These are phyloP conservation scores for Clavulina sp. DNA, from an alignment of 768 basidiomycete species.

Conservation along the genomic window DNA sequence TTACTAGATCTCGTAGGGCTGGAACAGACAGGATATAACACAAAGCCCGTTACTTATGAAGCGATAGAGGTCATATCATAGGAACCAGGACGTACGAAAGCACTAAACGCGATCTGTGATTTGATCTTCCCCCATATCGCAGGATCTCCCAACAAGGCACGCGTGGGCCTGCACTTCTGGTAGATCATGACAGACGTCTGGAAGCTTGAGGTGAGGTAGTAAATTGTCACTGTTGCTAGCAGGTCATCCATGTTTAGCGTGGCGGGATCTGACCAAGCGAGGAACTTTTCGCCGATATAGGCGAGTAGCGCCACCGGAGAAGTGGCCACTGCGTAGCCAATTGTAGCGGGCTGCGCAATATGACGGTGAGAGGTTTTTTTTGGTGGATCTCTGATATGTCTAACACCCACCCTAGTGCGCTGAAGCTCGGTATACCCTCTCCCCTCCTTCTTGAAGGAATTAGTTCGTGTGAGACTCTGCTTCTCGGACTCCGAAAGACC, in stretches of 20 bases:
- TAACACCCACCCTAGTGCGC: background rate
- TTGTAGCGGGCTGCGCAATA: slow-evolving; percentile 11
- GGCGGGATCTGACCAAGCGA: slow-evolving; percentile 12
- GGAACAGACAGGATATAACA: background rate
- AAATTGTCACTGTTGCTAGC: slow-evolving; percentile 12
- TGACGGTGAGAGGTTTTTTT: background rate
- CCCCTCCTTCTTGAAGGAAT: background rate
- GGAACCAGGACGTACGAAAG: background rate
- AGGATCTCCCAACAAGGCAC: background rate
- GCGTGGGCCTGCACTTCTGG: slow-evolving; percentile 4
- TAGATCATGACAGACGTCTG: slow-evolving; percentile 13
- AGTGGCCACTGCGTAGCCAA: slow-evolving; percentile 11
- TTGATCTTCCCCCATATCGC: background rate
- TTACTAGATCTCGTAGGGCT: background rate
- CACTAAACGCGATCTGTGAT: background rate
- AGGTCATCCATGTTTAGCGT: slow-evolving; percentile 9
- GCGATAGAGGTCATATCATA: background rate
- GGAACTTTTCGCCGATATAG: slow-evolving; percentile 14
- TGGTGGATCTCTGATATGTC: background rate
- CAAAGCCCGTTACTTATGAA: too few species aligned
- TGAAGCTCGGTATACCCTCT: background rate
- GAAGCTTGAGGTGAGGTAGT: slow-evolving; percentile 13
- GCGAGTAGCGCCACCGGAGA: slow-evolving; percentile 12
- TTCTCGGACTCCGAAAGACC: background rate
- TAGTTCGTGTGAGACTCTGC: background rate